Conservation (phyloP, 2,329 filamentous ascomycete genomes). For the Penicillium sclerotiorum region DNA sequence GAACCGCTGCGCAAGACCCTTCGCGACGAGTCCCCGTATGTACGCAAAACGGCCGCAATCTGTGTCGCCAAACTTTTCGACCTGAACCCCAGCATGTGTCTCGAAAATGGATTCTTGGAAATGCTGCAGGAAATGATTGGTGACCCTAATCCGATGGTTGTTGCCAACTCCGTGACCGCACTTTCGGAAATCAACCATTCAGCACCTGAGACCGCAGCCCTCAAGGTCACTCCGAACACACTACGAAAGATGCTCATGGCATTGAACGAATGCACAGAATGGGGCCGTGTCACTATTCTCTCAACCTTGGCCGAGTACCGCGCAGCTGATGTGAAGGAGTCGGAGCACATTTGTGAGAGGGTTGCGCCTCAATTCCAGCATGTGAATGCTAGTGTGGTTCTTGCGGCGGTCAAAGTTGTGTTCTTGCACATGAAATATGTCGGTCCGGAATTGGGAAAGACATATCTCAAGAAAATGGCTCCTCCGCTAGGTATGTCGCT, state of each 20-base stretch:
- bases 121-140: constrained; percentile 93
- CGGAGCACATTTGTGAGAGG: constrained; percentile 96
- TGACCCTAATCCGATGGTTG: constrained; percentile 98
- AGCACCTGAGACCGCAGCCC: constrained; percentile 84
- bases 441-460: constrained; percentile 74
- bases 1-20: constrained; percentile 94
- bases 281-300: constrained; percentile 93
- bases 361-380: constrained; percentile 98
- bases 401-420: constrained; percentile 96
- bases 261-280: constrained; percentile 96
- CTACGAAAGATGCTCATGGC: constrained; percentile 97
- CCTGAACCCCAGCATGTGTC: constrained; percentile 84
- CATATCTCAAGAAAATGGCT: constrained; percentile 98
- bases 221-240: constrained; percentile 78
- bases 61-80: constrained; percentile 98
- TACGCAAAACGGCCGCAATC: constrained; percentile 95
- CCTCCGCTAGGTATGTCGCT: constrained; percentile 76
- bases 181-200: constrained; percentile 88
- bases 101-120: constrained; percentile 96
- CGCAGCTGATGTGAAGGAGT: constrained; percentile 86
- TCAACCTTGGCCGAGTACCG: constrained; percentile 87
- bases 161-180: constrained; percentile 94
- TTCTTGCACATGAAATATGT: constrained; percentile 93
- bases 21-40: constrained; percentile 95
- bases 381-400: constrained; percentile 93